Conservation (phyloP, 202 grass and related monocot species). For the Panicum hallii region DNA sequence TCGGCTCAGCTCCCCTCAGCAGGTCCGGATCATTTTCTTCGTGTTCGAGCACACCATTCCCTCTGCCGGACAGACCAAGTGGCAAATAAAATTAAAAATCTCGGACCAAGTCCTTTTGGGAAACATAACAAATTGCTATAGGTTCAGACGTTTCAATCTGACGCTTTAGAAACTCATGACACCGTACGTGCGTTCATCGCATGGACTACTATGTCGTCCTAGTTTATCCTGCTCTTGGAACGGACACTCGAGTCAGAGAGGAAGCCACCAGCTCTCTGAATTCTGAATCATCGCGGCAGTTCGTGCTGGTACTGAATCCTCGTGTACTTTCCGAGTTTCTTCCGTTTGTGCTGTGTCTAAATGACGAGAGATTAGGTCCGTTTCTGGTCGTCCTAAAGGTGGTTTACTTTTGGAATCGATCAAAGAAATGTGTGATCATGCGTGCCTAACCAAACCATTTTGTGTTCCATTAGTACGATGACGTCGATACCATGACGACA, state of each 20-base stretch:
- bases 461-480: not conserved
- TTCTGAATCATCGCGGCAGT: slow-evolving; percentile 8
- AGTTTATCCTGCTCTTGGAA: not conserved
- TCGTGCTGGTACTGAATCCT: not conserved
- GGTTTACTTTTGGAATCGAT: not conserved
- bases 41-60: not conserved
- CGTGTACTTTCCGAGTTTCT: not conserved
- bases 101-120: not conserved
- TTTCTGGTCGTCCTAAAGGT: not conserved
- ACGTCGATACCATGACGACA: not conserved
- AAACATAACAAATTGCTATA: not conserved
- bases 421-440: slow-evolving; percentile 1
- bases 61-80: not conserved
- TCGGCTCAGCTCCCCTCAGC: slow-evolving; percentile 1
- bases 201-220: not conserved
- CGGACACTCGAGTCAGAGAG: not conserved
- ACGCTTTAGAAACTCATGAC: not conserved
- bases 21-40: not conserved
- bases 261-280: not conserved
- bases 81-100: not conserved
- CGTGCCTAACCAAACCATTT: slow-evolving; percentile 38
- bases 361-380: not conserved
- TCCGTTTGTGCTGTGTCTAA: not conserved
- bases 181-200: not conserved
- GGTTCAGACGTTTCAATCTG: not conserved